Conservation (phyloP, 2,329 filamentous ascomycete species). For the Orbilia oligospora region DNA sequence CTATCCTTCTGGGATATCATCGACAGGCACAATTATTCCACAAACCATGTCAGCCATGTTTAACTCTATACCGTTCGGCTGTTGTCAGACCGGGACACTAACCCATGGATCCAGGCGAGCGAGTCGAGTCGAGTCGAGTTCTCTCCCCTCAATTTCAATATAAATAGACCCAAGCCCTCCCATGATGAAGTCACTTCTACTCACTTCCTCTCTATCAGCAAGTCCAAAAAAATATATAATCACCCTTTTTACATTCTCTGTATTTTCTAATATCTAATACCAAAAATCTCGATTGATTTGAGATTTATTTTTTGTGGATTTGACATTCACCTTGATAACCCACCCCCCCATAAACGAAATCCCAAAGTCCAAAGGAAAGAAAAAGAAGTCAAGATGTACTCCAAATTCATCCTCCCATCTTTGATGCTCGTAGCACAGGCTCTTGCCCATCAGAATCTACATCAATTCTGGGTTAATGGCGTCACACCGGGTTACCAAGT, state of each 20-base stretch:
- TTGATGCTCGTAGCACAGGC: conserved; percentile 51
- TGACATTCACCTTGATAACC: conserved; percentile 36
- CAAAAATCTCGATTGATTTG: conserved; percentile 47
- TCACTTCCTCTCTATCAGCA: background rate
- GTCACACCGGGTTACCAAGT: conserved; percentile 61
- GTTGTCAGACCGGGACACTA: conserved; percentile 44
- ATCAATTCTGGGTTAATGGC: conserved; percentile 68
- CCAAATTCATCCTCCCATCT: conserved; percentile 47
- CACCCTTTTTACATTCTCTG: conserved; percentile 7
- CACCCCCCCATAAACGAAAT: background rate
- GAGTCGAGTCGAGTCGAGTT: background rate
- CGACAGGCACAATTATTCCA: conserved; percentile 24
- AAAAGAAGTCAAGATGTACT: conserved; percentile 31
- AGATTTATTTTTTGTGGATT: conserved; percentile 35
- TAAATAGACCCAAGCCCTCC: conserved; percentile 45
- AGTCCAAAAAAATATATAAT: background rate
- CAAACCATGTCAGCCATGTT: conserved; percentile 45
- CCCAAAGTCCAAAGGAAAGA: background rate
- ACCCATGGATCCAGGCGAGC: conserved; percentile 20
- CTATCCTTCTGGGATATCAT: background rate
- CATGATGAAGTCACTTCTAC: background rate
- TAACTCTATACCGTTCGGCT: conserved; percentile 6
- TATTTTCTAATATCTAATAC: conserved; percentile 30
- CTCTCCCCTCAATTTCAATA: conserved; percentile 15
- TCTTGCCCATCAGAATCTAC: conserved; percentile 67